phyloP scores from a whole-genome alignment of 352 stramenopile genomes.

The Globisporangium camurandrum region DNA sequence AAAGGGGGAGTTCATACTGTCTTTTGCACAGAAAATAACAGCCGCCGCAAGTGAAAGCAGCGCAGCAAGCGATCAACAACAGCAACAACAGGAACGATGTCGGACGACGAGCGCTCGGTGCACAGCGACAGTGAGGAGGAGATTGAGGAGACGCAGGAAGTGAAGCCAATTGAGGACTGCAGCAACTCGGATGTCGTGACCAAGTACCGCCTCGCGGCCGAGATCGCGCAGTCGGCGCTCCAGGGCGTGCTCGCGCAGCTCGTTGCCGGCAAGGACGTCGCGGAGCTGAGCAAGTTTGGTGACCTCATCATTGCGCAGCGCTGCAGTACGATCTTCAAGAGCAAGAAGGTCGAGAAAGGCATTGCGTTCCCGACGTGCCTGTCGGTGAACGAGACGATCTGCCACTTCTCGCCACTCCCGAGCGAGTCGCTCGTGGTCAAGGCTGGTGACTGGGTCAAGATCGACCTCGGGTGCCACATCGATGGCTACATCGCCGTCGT shows the following conservation, averaged over 20 bases:
- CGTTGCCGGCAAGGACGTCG: constrained; percentile 88
- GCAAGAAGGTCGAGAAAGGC: constrained; percentile 96
- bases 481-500: constrained; percentile 99
- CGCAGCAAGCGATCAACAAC: not conserved
- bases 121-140: constrained; percentile 76
- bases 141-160: constrained; percentile 42
- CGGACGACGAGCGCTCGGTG: constrained; percentile 40
- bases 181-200: constrained; percentile 90
- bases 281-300: constrained; percentile 94
- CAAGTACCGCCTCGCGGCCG: constrained; percentile 97
- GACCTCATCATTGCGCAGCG: constrained; percentile 80
- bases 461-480: constrained; percentile 99
- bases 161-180: constrained; percentile 75
- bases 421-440: constrained; percentile 73
- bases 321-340: constrained; percentile 94
- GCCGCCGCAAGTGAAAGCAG: no score
- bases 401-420: constrained; percentile 96
- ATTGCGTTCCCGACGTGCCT: constrained; percentile 99
- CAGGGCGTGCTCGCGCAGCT: constrained; percentile 93
- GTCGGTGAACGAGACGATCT: constrained; percentile 98
- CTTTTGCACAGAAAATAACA: no score
- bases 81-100: constrained; percentile 11
- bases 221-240: constrained; percentile 98
- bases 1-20: no score
- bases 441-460: constrained; percentile 87